A percentile compares a stretch with the other conserved stretches of the same genome.
Conservation (phyloP, 148 eudicot genomes). For the Chenopodium formosanum region DNA sequence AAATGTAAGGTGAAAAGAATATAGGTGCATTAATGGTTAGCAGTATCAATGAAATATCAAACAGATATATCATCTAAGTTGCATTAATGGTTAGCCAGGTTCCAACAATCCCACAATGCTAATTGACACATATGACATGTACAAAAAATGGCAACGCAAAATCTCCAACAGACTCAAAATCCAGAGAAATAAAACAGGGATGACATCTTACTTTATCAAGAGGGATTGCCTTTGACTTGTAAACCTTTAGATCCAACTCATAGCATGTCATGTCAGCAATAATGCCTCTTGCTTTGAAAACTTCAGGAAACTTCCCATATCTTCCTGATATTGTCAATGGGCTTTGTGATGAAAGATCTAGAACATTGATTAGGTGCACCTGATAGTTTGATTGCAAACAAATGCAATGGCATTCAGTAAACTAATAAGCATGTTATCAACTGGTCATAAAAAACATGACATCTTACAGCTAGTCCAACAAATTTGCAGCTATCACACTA, state of each 20-base stretch:
- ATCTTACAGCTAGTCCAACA: background rate
- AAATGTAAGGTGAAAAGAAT: too few species aligned
- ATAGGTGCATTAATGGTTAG: background rate
- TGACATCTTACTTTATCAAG: slow-evolving; percentile 61
- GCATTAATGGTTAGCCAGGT: background rate
- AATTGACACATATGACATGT: background rate
- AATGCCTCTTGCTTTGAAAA: slow-evolving; percentile 57
- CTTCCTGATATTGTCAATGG: slow-evolving; percentile 74
- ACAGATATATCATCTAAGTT: too few species aligned
- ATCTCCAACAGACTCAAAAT: background rate
- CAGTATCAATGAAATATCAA: background rate
- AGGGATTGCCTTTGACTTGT: slow-evolving; percentile 62
- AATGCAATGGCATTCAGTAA: background rate
- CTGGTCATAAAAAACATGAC: background rate
- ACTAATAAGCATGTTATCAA: slow-evolving; percentile 14
- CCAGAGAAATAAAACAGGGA: background rate
- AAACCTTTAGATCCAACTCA: slow-evolving; percentile 57
- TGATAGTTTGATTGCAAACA: slow-evolving; percentile 29
- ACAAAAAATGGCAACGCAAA: background rate
- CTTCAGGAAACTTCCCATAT: slow-evolving; percentile 79
- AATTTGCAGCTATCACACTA: background rate
- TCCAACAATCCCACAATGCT: background rate
- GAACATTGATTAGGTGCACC: slow-evolving; percentile 65
- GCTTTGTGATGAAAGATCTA: slow-evolving; percentile 72
- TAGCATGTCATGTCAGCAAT: slow-evolving; percentile 52